Evolutionary conservation across 1,139 yeast species (phyloP).

Genomic region (Yamadazyma epiphylla): DNA sequence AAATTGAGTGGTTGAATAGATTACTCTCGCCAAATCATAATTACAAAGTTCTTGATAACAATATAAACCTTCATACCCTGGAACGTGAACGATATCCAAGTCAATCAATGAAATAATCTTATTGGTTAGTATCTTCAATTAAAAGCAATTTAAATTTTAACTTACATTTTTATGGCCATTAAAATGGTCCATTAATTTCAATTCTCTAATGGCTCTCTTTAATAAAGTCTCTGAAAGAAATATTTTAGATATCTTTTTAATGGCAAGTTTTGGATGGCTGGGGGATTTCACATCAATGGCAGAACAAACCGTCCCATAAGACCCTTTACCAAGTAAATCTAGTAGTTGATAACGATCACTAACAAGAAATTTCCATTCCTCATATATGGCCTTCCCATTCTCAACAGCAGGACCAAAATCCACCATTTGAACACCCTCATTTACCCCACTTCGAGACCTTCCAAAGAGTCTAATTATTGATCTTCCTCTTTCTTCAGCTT

Average conservation of each 20-base stretch:
- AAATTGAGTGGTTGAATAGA: conserved; percentile 71
- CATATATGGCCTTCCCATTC: too few species aligned
- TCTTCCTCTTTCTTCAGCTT: neutral
- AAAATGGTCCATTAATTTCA: conserved; percentile 72
- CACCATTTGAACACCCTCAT: too few species aligned
- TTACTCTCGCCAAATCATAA: conserved; percentile 72
- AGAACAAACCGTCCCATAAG: conserved; percentile 85
- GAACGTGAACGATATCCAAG: conserved; percentile 59
- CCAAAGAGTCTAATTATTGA: neutral
- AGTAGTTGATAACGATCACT: conserved; percentile 62
- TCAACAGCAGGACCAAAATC: too few species aligned
- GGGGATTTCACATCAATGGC: conserved; percentile 55
- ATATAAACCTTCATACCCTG: conserved; percentile 80
- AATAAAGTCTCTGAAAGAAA: conserved; percentile 61
- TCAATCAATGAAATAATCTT: conserved; percentile 69
- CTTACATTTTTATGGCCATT: conserved; percentile 73
- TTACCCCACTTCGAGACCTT: too few species aligned
- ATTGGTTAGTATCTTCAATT: conserved; percentile 3
- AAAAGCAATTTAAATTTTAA: conserved; percentile 3
- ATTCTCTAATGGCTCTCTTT: conserved; percentile 74
- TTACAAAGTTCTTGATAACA: conserved; percentile 79
- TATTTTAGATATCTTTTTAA: conserved; percentile 72
- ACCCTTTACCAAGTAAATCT: conserved; percentile 75
- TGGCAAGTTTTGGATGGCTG: conserved; percentile 46
- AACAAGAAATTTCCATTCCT: conserved; percentile 48